Evolutionary conservation across 345 rosid genomes (phyloP).

Genomic region (Populus pruinosa): DNA sequence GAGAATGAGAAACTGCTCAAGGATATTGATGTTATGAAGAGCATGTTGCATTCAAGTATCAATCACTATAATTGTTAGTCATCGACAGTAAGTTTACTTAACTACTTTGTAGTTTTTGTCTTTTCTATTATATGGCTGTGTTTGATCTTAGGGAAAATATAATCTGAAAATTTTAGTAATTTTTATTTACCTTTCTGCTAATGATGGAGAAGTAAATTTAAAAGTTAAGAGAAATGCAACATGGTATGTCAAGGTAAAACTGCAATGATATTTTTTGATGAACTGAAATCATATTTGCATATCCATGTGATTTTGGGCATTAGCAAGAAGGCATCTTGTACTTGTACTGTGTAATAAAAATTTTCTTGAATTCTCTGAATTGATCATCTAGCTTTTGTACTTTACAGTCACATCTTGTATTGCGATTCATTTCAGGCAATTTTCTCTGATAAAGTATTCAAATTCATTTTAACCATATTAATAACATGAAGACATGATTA

Average conservation of each 20-base stretch:
- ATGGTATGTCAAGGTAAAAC: neutral
- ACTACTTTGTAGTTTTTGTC: neutral
- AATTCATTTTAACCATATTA: neutral
- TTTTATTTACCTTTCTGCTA: neutral
- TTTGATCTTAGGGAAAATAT: neutral
- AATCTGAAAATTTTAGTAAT: neutral
- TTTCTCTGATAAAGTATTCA: no score
- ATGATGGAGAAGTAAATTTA: neutral
- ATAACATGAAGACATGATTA: neutral
- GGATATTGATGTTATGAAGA: constrained; percentile 36
- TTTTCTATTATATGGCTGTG: neutral
- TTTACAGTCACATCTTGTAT: no score
- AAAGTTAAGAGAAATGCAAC: neutral
- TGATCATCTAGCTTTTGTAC: neutral
- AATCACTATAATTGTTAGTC: neutral
- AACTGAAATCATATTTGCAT: neutral
- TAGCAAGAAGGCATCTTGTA: neutral
- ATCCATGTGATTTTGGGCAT: neutral
- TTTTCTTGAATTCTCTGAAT: neutral
- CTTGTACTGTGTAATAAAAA: neutral
- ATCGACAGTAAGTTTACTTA: constrained; percentile 7
- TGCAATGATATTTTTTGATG: neutral
- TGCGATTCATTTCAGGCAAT: no score
- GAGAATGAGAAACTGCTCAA: constrained; percentile 37
- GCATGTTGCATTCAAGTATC: constrained; percentile 12